Conservation (phyloP, 169 alveolate genomes). For the Cryptosporidium sp. region DNA sequence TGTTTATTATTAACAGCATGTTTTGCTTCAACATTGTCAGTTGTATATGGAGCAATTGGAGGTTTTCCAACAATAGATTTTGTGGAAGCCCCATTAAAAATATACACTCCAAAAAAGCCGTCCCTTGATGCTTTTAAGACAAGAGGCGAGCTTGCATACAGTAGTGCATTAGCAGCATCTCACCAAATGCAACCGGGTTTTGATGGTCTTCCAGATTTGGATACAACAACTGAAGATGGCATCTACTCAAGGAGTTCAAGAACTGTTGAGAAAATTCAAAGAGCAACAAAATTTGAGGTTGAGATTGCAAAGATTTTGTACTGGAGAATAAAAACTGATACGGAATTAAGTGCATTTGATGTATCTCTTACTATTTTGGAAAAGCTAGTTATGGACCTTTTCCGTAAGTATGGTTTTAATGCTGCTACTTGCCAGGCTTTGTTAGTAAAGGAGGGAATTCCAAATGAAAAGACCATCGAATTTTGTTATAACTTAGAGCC, state of each 20-base stretch:
- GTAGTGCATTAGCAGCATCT: slow-evolving; percentile 41
- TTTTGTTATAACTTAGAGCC: slow-evolving; percentile 68
- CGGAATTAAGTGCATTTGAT: slow-evolving; percentile 14
- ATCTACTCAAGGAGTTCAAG: background rate
- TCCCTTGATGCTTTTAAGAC: slow-evolving; percentile 13
- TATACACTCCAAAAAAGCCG: slow-evolving; percentile 24
- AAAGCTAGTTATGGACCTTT: slow-evolving; percentile 25
- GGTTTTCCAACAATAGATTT: slow-evolving; percentile 39
- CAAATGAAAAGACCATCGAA: slow-evolving; percentile 37
- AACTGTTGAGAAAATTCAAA: background rate
- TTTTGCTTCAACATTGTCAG: slow-evolving; percentile 24
- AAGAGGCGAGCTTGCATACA: slow-evolving; percentile 42
- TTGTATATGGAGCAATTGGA: slow-evolving; percentile 46
- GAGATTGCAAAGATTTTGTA: slow-evolving; percentile 47
- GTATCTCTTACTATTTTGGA: slow-evolving; percentile 49
- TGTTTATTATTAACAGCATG: slow-evolving; percentile 29
- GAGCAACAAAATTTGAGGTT: slow-evolving; percentile 62
- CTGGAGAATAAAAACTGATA: slow-evolving; percentile 74
- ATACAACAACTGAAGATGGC: background rate
- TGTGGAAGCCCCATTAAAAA: slow-evolving; percentile 20
- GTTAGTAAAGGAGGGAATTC: slow-evolving; percentile 30
- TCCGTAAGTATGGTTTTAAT: slow-evolving; percentile 59
- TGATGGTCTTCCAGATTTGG: background rate
- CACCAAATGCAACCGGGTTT: background rate
- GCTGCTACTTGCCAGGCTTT: slow-evolving; percentile 57